Evolutionary conservation across 345 rosid genomes (phyloP).

Genomic region (Ceriops decandra): DNA sequence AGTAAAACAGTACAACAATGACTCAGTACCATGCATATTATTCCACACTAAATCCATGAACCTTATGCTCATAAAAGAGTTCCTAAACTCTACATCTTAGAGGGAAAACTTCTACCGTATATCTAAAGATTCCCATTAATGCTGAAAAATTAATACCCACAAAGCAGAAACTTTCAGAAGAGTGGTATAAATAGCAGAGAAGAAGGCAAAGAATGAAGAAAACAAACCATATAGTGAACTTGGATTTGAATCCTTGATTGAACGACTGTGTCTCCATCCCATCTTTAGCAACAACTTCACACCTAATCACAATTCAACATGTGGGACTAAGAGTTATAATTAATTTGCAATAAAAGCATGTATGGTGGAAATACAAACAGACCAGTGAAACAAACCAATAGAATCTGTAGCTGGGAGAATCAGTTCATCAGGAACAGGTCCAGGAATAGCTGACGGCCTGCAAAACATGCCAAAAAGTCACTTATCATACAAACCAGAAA

Average conservation of each 20-base stretch:
- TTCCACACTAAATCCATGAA: not conserved
- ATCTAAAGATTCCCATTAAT: not conserved
- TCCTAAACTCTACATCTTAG: not conserved
- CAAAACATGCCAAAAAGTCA: conserved; percentile 16
- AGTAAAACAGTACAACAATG: conserved; percentile 4
- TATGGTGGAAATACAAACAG: conserved; percentile 7
- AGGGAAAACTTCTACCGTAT: not conserved
- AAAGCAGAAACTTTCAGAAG: not conserved
- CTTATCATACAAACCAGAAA: not conserved
- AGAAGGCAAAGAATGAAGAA: conserved; percentile 1
- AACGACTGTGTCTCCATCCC: conserved; percentile 94
- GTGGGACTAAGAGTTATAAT: conserved; percentile 14
- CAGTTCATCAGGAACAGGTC: conserved; percentile 87
- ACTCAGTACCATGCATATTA: not conserved
- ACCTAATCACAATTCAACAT: conserved; percentile 44
- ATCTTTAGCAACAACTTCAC: conserved; percentile 78
- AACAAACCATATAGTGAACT: conserved; percentile 50
- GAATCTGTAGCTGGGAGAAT: conserved; percentile 83
- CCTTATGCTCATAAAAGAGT: not conserved
- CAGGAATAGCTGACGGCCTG: conserved; percentile 96
- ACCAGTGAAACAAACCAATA: conserved; percentile 58
- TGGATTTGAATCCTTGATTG: conserved; percentile 66
- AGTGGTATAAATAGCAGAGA: not conserved
- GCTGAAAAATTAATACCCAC: not conserved
- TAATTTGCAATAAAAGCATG: conserved; percentile 3